These are phyloP conservation scores for Heliamphora pulchella DNA, from an alignment of 179 eudicot species.

Conservation along the genomic window DNA sequence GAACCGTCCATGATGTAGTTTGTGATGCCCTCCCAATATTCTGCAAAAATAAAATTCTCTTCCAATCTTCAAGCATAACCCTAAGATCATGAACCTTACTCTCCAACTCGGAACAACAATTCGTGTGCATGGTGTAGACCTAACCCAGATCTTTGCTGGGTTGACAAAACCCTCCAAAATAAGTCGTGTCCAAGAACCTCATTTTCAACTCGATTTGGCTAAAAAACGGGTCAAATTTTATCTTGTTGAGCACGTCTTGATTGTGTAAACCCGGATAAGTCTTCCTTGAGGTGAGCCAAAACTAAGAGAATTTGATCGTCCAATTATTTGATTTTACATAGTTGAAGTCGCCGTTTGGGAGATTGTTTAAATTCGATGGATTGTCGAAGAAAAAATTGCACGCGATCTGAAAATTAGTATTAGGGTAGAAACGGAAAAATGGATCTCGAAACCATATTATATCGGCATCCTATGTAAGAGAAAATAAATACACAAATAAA, in stretches of 20 bases:
- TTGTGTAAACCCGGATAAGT: constrained; percentile 12
- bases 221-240: constrained; percentile 12
- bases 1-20: no score
- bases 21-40: no score
- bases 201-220: constrained; percentile 8
- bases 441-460: constrained; percentile 78
- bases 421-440: constrained; percentile 44
- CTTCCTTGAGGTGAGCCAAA: constrained; percentile 49
- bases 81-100: no score
- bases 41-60: no score
- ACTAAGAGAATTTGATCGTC: constrained; percentile 46
- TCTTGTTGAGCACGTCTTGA: constrained; percentile 21
- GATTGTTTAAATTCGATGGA: constrained; percentile 40
- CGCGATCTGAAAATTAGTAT: constrained; percentile 73
- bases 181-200: constrained; percentile 18
- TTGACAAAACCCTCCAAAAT: constrained; percentile 30
- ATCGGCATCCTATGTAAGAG: no score
- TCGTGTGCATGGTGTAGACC: no score
- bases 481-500: no score
- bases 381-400: constrained; percentile 57
- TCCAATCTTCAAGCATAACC: no score
- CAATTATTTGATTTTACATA: constrained; percentile 39
- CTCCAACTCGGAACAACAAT: no score
- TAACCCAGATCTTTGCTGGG: constrained; percentile 20
- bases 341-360: constrained; percentile 64